Evolutionary conservation across 768 basidiomycete genomes (phyloP).

Genomic region (Clitopilus hobsonii): DNA sequence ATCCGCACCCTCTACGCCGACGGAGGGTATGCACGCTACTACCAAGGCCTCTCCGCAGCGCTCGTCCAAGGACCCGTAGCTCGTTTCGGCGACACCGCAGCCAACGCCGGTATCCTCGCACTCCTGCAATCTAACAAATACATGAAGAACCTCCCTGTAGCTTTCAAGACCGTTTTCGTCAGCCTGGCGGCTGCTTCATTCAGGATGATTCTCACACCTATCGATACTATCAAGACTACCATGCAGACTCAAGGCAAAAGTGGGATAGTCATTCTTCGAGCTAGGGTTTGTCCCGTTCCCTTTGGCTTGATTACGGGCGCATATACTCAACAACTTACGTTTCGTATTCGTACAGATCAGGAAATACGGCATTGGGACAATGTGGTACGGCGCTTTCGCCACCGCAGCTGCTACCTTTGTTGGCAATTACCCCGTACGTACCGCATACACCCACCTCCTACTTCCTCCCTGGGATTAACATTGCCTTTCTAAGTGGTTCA

Average conservation of each 20-base stretch:
- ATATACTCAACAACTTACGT: no score
- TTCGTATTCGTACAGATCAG: conserved; percentile 49
- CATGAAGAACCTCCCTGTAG: conserved; percentile 55
- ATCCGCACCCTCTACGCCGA: conserved; percentile 66
- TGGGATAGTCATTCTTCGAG: conserved; percentile 61
- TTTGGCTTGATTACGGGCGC: no score
- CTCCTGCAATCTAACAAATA: conserved; percentile 74
- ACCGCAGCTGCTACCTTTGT: conserved; percentile 94
- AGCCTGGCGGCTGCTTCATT: conserved; percentile 77
- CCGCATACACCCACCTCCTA: neutral
- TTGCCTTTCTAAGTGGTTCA: conserved; percentile 60
- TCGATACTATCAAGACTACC: conserved; percentile 95
- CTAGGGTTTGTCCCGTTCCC: conserved; percentile 43
- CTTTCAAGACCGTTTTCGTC: conserved; percentile 76
- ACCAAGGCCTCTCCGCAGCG: conserved; percentile 82
- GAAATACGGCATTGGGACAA: conserved; percentile 65
- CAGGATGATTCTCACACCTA: conserved; percentile 86
- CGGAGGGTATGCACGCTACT: conserved; percentile 81
- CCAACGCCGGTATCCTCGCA: conserved; percentile 89
- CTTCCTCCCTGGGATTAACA: neutral
- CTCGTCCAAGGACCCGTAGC: conserved; percentile 80
- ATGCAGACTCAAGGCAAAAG: conserved; percentile 84
- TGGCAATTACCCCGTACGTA: conserved; percentile 77
- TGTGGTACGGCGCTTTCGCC: conserved; percentile 91
- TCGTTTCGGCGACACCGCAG: conserved; percentile 93